These are phyloP conservation scores for Acorus calamus DNA, from an alignment of 106 monocot genomes.

Conservation along the genomic window DNA sequence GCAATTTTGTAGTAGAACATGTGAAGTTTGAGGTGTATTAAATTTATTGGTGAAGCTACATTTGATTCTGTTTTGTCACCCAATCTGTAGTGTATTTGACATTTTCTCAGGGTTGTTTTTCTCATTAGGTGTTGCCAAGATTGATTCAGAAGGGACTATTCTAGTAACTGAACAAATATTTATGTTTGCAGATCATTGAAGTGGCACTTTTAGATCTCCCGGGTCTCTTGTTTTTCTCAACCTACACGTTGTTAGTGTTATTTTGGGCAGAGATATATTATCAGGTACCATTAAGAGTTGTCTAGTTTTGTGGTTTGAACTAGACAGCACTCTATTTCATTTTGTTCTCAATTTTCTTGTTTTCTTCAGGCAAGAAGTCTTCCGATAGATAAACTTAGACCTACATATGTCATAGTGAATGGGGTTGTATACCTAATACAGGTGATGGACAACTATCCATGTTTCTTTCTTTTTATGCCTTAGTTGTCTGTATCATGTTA, in stretches of 20 bases:
- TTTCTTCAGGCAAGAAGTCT: slow-evolving; percentile 58
- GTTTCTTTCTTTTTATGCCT: too few species aligned
- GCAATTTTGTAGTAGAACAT: too few species aligned
- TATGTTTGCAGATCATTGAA: slow-evolving; percentile 48
- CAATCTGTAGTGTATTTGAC: too few species aligned
- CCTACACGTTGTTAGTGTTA: slow-evolving; percentile 75
- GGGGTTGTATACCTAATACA: slow-evolving; percentile 52
- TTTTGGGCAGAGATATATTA: slow-evolving; percentile 98
- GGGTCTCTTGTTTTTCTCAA: slow-evolving; percentile 79
- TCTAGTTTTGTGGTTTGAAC: too few species aligned
- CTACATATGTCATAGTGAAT: slow-evolving; percentile 59
- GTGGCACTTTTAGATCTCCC: slow-evolving; percentile 75
- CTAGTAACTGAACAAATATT: background rate
- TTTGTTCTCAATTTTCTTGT: background rate
- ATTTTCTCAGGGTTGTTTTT: slow-evolving; percentile 3
- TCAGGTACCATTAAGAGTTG: slow-evolving; percentile 34
- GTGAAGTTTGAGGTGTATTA: too few species aligned
- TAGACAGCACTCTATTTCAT: background rate
- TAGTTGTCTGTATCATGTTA: too few species aligned
- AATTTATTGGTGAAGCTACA: too few species aligned
- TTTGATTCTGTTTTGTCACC: too few species aligned
- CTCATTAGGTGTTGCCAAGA: slow-evolving; percentile 12
- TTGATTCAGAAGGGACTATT: background rate
- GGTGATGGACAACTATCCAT: slow-evolving; percentile 20
- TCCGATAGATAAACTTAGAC: slow-evolving; percentile 50